Evolutionary conservation across 345 rosid species (phyloP), one percentile per base, ranked within the genome.

Genomic region (Euclidium syriacum): DNA sequence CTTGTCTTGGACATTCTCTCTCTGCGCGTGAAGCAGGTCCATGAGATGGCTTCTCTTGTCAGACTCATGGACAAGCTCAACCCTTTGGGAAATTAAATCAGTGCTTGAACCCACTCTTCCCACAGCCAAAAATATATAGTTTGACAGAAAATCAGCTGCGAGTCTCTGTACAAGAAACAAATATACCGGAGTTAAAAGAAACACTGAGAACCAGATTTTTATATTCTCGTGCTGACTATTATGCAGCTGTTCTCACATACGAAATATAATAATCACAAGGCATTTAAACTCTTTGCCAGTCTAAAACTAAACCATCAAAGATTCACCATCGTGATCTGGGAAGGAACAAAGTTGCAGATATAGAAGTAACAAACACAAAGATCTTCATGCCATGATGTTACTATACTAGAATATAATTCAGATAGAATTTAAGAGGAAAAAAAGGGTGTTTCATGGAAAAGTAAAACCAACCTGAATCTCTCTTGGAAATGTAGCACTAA

Each of bases 91-190:
- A 64, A 95, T 95, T 77, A 95, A 79, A 77, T 95, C 99, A 62
- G 99, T 95, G 74, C 99, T 95, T 36, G 99, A 95, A 52, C 99
- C 99, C 62, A 95, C 99, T 48, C 97, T 69, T 47, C 99, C 99
- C 75, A 95, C 99, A 73, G 99, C 95, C 89, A 95, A 70, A 78
- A 95, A 95, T 52, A 95, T 53, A 52, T 95, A 95, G 71, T 69
- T 79, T 41, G 80, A 55, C 67, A 95, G 80, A 61, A 95, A 95
- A 76, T 95, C 99, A 73, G 95, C 81, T 29, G 99, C 99, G 18
- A 95, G 77, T 81, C 96, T 90, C 99, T 95, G 89, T 83, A 75
- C 16, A 48, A 12, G 20, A 62, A 44, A 50, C 48, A 73, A 5
- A 34, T 6, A 73, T 29, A 12, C 41, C 6, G 20, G 40, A 25